Base-by-base conservation (phyloP, 352 stramenopile genomes). In the Aphanomyces euteiches region DNA sequence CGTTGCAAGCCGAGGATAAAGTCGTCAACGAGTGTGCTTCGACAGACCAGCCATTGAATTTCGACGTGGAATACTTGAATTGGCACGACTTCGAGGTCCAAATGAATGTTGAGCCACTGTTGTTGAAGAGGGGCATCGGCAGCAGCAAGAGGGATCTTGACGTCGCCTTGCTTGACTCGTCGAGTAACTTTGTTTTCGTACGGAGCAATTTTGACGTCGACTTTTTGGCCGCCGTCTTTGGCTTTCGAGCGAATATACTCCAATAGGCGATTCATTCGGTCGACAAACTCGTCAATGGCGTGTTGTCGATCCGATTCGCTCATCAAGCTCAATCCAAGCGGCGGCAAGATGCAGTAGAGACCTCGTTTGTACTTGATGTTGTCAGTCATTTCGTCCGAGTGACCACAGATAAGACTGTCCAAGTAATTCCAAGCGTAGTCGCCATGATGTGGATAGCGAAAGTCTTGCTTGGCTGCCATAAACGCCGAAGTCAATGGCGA, bases 1-100 rank as follows among this genome's bases (percentile, higher is more conserved):
- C 87, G 85, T 38, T 75, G 73, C 47, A 90, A 79, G n/a, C 74
- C 77, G 54, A 82, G 83, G 65, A 90, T 91, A 15, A 89, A 81
- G 63, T 95, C 87, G 67, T 95, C 87, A 4, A 93, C 87, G 3
- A 93, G 76, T 38, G 85, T 84, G 58, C 87, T 91, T 45, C 84
- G 83, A 59, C 87, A 95, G 72, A 92, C 85, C 36, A 92, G 80
- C 87, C 87, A 95, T 69, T 92, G 87, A 37, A 95, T 83, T 72
- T 95, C 85, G 1, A 95, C 68, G 79, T 95, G 87, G 61, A 85
- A 95, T 74, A 83, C 90, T 68, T 90, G 84, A 53, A 82, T 83
- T 7, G 77, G 68, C 56, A 84, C 56, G 28, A 92, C 72, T 47
- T 92, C 86, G 43, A 79, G 90, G 66, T 94, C 86, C n/a, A 90